phyloP scores from a whole-genome alignment of 805 yeast species.

The Jamesozyma spencerorum region DNA sequence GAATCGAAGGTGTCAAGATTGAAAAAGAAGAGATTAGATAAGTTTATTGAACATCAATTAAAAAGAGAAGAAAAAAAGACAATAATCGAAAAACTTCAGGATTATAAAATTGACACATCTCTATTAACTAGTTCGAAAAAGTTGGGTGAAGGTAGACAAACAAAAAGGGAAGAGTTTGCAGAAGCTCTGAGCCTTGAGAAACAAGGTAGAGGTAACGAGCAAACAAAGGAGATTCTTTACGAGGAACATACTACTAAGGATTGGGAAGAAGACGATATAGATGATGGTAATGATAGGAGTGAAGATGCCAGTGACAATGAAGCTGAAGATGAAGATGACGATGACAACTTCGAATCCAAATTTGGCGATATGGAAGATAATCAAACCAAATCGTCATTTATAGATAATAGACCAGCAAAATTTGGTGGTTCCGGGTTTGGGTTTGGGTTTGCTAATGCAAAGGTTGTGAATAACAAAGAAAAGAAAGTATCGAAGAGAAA shows the following conservation, averaged over 20 bases:
- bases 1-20: conserved; percentile 63
- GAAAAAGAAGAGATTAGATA: conserved; percentile 75
- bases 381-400: conserved; percentile 36
- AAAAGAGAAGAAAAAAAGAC: conserved; percentile 80
- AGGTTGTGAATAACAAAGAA: conserved; percentile 35
- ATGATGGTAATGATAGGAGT: conserved; percentile 12
- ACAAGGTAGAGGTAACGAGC: conserved; percentile 58
- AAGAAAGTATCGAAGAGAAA: conserved; percentile 35
- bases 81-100: conserved; percentile 61
- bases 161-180: conserved; percentile 58
- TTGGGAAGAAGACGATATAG: conserved; percentile 40
- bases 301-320: conserved; percentile 17
- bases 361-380: conserved; percentile 17
- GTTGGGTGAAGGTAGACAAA: conserved; percentile 65
- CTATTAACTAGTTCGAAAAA: conserved; percentile 62
- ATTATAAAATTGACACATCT: conserved; percentile 56
- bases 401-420: conserved; percentile 61
- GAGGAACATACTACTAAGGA: conserved; percentile 58
- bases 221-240: conserved; percentile 52
- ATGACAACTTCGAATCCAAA: conserved; percentile 19
- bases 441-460: conserved; percentile 53
- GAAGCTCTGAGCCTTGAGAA: conserved; percentile 68
- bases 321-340: conserved; percentile 21
- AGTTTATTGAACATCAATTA: conserved; percentile 84
- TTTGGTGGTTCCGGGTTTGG: conserved; percentile 59